Evolutionary conservation across 768 basidiomycete genomes (phyloP).

Genomic region (Rubroboletus pulcherrimus): DNA sequence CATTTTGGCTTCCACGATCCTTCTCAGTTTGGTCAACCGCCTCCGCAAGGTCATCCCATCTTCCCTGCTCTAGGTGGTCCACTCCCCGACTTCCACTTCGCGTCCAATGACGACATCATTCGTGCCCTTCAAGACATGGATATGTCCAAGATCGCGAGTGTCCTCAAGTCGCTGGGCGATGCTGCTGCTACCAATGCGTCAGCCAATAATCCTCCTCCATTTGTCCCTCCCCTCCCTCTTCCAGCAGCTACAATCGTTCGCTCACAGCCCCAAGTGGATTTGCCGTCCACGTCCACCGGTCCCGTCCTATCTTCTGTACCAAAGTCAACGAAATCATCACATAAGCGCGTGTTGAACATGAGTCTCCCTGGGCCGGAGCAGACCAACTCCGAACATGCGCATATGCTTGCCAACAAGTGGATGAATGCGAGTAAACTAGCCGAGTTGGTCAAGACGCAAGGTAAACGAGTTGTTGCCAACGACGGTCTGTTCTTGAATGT

Average conservation of each 20-base stretch:
- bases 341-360: conserved; percentile 42
- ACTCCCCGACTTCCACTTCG: conserved; percentile 38
- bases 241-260: conserved; percentile 25
- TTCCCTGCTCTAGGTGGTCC: conserved; percentile 20
- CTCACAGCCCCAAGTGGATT: conserved; percentile 39
- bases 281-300: conserved; percentile 39
- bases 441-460: conserved; percentile 65
- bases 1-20: conserved; percentile 28
- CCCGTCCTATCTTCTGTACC: conserved; percentile 39
- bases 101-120: conserved; percentile 70
- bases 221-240: conserved; percentile 22
- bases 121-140: conserved; percentile 73
- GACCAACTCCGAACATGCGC: conserved; percentile 54
- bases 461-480: conserved; percentile 32
- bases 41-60: conserved; percentile 27
- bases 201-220: conserved; percentile 12
- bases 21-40: conserved; percentile 25
- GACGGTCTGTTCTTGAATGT: not conserved
- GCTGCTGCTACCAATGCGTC: conserved; percentile 44
- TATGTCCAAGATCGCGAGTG: conserved; percentile 59
- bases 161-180: conserved; percentile 62
- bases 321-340: conserved; percentile 33
- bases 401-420: conserved; percentile 77
- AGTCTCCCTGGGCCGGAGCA: conserved; percentile 40
- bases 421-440: conserved; percentile 63